phyloP scores from a whole-genome alignment of 345 rosid genomes.

The Clarkia xantiana region DNA sequence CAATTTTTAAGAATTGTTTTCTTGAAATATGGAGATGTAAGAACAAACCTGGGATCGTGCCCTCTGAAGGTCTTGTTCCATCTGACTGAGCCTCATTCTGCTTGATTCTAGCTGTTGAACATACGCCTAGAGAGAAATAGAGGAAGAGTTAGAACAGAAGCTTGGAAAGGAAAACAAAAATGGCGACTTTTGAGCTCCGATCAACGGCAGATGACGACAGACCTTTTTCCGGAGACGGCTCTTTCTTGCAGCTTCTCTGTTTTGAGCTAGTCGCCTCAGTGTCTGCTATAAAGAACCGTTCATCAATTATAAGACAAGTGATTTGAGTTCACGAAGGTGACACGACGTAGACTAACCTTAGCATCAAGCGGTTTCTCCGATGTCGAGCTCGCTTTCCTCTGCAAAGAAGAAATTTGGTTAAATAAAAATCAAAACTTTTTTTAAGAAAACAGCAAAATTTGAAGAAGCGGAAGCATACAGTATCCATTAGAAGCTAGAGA shows the following conservation, averaged over 20 bases:
- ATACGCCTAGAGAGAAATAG: constrained; percentile 60
- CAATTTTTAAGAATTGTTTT: too few species aligned
- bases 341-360: constrained; percentile 32
- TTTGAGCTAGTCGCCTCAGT: constrained; percentile 92
- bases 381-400: constrained; percentile 57
- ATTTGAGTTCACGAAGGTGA: too few species aligned
- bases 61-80: constrained; percentile 95
- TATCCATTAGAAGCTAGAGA: too few species aligned
- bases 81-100: constrained; percentile 70
- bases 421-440: too few species aligned
- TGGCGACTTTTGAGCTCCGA: background rate
- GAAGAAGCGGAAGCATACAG: too few species aligned
- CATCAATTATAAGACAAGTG: too few species aligned
- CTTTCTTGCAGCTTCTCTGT: constrained; percentile 99
- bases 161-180: background rate
- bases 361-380: constrained; percentile 85
- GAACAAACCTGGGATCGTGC: constrained; percentile 71
- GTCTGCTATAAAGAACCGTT: constrained; percentile 29
- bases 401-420: constrained; percentile 2
- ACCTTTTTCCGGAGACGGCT: constrained; percentile 99
- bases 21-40: background rate
- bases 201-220: too few species aligned
- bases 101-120: constrained; percentile 95
- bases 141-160: background rate
- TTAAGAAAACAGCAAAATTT: background rate